Conservation (phyloP, 768 basidiomycete genomes). For the Xerocomellus dryophilus region DNA sequence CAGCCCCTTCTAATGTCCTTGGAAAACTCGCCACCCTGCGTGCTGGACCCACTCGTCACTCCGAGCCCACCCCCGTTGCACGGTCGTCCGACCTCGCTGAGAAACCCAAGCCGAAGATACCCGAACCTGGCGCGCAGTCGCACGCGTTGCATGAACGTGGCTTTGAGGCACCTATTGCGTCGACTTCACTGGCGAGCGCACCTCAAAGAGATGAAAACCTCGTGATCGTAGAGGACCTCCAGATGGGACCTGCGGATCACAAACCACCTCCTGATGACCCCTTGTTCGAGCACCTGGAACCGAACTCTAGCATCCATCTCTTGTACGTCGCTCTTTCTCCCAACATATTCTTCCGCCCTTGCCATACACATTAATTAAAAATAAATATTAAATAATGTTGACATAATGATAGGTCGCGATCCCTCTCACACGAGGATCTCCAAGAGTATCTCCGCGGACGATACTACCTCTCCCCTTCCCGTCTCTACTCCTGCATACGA, state of each 20-base stretch:
- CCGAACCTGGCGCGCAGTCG: constrained; percentile 1
- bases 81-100: constrained; percentile 28
- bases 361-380: background rate
- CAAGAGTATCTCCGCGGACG: constrained; percentile 79
- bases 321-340: constrained; percentile 48
- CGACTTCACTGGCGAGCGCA: constrained; percentile 1
- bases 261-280: constrained; percentile 70
- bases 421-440: constrained; percentile 69
- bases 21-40: constrained; percentile 45
- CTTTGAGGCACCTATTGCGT: background rate
- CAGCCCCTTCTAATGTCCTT: constrained; percentile 52
- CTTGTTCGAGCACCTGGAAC: constrained; percentile 75
- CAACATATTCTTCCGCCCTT: background rate
- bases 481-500: constrained; percentile 81
- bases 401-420: constrained; percentile 58
- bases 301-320: constrained; percentile 85
- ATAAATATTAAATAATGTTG: constrained; percentile 2
- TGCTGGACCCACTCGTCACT: constrained; percentile 14
- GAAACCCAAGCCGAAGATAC: constrained; percentile 14
- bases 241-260: constrained; percentile 76
- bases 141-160: constrained; percentile 8
- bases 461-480: constrained; percentile 86
- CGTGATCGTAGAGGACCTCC: constrained; percentile 71
- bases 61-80: constrained; percentile 27
- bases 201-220: constrained; percentile 55